These are phyloP conservation scores for Tetraselmis chui DNA, from an alignment of 139 green algal species.

Conservation along the genomic window DNA sequence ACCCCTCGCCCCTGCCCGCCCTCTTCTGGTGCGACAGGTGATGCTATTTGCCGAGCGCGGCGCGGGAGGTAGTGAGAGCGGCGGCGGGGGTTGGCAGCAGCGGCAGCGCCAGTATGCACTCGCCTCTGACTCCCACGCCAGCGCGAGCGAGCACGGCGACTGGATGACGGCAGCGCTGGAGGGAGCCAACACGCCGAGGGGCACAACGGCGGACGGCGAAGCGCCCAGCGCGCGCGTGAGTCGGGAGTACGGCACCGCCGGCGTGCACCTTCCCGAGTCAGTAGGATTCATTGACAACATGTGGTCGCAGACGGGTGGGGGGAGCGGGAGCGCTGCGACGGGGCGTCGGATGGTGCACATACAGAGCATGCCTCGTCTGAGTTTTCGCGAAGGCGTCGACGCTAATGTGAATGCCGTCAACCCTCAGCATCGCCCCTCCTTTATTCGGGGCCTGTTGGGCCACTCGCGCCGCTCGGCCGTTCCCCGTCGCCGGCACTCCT, in stretches of 20 bases:
- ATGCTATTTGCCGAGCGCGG: not conserved
- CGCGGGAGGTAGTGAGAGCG: not conserved
- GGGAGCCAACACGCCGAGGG: not conserved
- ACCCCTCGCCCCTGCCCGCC: no score
- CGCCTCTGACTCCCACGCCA: no score
- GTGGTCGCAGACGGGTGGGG: no score
- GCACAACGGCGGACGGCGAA: not conserved
- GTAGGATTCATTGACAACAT: no score
- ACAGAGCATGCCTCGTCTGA: not conserved
- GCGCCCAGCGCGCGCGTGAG: not conserved
- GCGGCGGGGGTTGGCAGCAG: not conserved
- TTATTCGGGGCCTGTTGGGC: not conserved
- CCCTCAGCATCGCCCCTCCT: not conserved
- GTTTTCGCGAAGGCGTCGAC: no score
- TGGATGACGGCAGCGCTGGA: not conserved
- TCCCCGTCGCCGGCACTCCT: not conserved
- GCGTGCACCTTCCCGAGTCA: no score
- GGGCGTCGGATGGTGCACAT: not conserved
- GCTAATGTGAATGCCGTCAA: no score
- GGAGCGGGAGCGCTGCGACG: not conserved
- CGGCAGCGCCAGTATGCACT: not conserved
- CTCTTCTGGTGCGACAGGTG: not conserved
- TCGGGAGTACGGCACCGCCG: not conserved
- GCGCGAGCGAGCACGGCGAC: not conserved
- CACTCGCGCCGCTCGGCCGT: not conserved